phyloP scores from a whole-genome alignment of 2,329 filamentous ascomycete genomes.

The Leptographium radiaticola region DNA sequence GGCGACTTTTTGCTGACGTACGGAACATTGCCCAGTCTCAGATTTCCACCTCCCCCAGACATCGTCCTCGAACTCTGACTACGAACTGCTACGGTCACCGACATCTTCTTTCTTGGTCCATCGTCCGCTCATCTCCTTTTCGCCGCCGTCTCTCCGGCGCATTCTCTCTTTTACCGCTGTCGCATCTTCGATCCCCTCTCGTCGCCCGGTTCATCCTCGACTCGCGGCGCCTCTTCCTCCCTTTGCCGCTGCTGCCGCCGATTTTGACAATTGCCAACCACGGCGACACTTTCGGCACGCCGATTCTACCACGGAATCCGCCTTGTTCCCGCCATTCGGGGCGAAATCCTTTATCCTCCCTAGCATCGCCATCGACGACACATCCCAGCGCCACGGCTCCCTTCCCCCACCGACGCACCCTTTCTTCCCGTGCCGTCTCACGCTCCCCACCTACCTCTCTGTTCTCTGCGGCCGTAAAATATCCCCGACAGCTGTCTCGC shows the following conservation, averaged over 20 bases:
- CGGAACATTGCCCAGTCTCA: background rate
- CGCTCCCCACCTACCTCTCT: slow-evolving; percentile 10
- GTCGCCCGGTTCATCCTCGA: background rate
- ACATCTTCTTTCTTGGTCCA: too few species aligned
- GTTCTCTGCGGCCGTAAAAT: background rate
- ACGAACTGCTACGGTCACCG: too few species aligned
- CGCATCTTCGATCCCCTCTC: background rate
- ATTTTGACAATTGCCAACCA: slow-evolving; percentile 19
- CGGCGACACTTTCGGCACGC: slow-evolving; percentile 34
- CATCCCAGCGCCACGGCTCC: slow-evolving; percentile 5
- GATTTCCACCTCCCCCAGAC: background rate
- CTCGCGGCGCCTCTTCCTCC: background rate
- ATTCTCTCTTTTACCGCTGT: too few species aligned
- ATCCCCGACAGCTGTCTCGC: background rate
- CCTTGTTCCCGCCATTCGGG: slow-evolving; percentile 32
- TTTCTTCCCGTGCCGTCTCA: background rate
- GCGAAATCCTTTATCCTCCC: slow-evolving; percentile 40
- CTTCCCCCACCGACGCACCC: background rate
- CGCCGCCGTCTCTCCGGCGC: background rate
- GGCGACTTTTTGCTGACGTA: slow-evolving; percentile 2
- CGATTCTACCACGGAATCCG: slow-evolving; percentile 29
- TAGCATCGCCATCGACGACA: slow-evolving; percentile 19
- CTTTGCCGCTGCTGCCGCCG: background rate
- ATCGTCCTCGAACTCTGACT: background rate
- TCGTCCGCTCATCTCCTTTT: slow-evolving; percentile 4